Base-by-base conservation (phyloP, 495 filamentous ascomycete genomes). In the Immersiella caudata region DNA sequence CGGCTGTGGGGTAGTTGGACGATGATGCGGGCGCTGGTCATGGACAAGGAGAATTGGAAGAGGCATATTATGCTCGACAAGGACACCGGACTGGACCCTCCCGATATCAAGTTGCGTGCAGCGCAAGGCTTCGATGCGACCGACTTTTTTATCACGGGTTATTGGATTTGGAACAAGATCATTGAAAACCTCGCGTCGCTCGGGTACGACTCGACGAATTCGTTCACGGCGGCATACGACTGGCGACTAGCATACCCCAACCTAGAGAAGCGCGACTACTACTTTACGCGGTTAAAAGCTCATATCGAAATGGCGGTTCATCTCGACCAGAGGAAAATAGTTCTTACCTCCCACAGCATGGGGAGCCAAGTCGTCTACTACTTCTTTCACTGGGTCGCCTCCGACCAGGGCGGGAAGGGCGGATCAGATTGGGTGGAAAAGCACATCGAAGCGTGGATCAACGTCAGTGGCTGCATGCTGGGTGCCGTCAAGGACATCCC, bases 161-260 rank as follows among this genome's bases (percentile, higher is more conserved):
- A 99, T 78, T 99, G 95, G 95, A 97, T 99, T 67, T 99, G 96
- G 95, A 96, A 90, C 72, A 99, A 99, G 79, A 97, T 99, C 62
- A 79, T 99, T 26, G 94, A 99, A 74, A 98, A 99, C 72, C 81
- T 99, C 59, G 95, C 95, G 0, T 93, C 91, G 1, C 90, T 99
- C 67, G 96, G 95, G 21, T 98, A 98, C 78, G 96, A 99, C 71
- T 93, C 95, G 29, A 95, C 91, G 16, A 97, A 96, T 76, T 93
- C 94, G 1, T 97, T 93, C 71, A 96, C 93, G 0, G 95, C 96
- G 1, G 92, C 95, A 11, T 98, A 98, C 76, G 95, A 98, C 76
- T 98, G 95, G 95, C 86, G 95, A n/a, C 79, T 99, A n/a, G 90
- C 93, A 8, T 98, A 96, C 74, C 79, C 80, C 66, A 97, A 97